Evolutionary conservation across 1,139 yeast genomes (phyloP), one percentile per base, ranked within the genome.

Genomic region (Kodamaea arcana): DNA sequence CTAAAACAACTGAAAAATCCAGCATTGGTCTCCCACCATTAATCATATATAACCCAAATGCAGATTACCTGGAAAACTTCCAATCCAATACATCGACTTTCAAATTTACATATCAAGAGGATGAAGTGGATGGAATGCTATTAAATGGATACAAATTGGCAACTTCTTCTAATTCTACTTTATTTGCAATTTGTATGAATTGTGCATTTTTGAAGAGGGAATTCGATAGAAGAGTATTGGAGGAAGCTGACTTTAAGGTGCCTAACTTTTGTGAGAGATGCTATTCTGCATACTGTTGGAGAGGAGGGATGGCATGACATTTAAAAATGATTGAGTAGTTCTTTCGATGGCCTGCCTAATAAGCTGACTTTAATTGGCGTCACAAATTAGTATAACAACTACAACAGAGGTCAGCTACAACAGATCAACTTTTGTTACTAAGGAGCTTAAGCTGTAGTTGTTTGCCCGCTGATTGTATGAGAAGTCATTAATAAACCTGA

Each of bases 71-170:
- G 6, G 58, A 63, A 32, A 52, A 70, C 0, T 74, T 52, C 42
- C 43, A 52, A 0, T 67, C 84, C 4, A 80, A 80, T 46, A 70
- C 72, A 0, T 78, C 85, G 1, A 80, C 86, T 0, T 79, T 80
- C 52, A 73, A 77, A 44, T 54, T 77, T 33, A 65, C 72, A 24
- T 80, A 78, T 49, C 63, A 58, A 14, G 42, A 48, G 0, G 42
- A 41, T 0, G 83, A 78, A 48, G 60, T 66, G 3, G 38, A 48
- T 2, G 57, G 60, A 2, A 69, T 78, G 75, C 48, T 77, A 13
- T 50, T 56, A 27, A 78, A 78, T 47, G 83, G 84, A 0, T 65
- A 61, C 44, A 63, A 69, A 34, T 48, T 77, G 29, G 80, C 78
- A 22, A 75, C 80, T 1, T 50, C 48, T 32, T 58, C 52, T 16